Percentiles rank a stretch among this genome's conserved stretches.
phyloP scores from a whole-genome alignment of 2,329 filamentous ascomycete genomes.

The Pyrenophora tritici-repentis region DNA sequence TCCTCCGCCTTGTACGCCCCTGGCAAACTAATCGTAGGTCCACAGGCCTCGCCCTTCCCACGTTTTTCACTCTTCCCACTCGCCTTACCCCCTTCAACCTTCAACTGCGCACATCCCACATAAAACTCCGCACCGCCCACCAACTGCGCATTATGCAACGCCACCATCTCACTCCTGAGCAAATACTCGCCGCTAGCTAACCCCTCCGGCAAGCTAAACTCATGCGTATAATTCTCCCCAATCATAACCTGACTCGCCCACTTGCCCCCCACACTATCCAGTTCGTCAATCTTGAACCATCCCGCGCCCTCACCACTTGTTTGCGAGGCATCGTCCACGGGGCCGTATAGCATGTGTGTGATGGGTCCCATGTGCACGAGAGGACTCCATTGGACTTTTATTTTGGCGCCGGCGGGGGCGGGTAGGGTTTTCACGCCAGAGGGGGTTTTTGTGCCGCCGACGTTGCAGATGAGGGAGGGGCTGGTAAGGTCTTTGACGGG shows the following conservation, averaged over 20 bases:
- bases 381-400: conserved; percentile 41
- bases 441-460: conserved; percentile 35
- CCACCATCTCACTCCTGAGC: conserved; percentile 55
- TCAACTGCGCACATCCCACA: conserved; percentile 47
- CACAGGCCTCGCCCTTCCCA: conserved; percentile 40
- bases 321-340: conserved; percentile 60
- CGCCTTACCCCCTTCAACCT: conserved; percentile 45
- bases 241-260: conserved; percentile 46
- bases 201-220: conserved; percentile 48
- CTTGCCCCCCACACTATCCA: conserved; percentile 33
- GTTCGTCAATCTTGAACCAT: conserved; percentile 48
- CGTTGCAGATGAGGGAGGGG: conserved; percentile 44
- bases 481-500: conserved; percentile 41
- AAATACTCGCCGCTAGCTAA: conserved; percentile 48
- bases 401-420: conserved; percentile 36
- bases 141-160: conserved; percentile 48
- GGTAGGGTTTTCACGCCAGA: conserved; percentile 35
- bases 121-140: conserved; percentile 53
- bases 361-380: conserved; percentile 45
- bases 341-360: conserved; percentile 43
- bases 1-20: conserved; percentile 44
- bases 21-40: conserved; percentile 49
- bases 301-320: conserved; percentile 38
- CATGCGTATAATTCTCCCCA: conserved; percentile 44
- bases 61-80: conserved; percentile 7